Conservation (phyloP, 352 stramenopile genomes). For the Globisporangium megalacanthum region DNA sequence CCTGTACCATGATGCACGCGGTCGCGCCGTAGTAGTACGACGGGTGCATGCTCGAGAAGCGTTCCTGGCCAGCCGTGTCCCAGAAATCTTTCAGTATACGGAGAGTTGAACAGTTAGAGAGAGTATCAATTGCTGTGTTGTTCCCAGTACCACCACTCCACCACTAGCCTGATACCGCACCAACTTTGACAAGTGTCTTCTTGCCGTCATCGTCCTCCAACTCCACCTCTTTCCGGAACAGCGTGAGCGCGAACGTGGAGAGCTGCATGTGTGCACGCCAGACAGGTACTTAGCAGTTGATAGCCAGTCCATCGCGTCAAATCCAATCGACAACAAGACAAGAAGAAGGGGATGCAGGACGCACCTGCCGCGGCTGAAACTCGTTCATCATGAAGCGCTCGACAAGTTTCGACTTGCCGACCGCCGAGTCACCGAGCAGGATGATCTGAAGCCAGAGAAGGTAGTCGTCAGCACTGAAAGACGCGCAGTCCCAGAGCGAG, state of each 20-base stretch:
- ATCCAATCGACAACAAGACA: not conserved
- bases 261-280: constrained; percentile 30
- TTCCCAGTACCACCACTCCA: no score
- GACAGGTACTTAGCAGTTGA: not conserved
- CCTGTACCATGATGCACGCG: constrained; percentile 83
- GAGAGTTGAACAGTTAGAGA: not conserved
- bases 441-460: constrained; percentile 62
- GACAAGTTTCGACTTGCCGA: constrained; percentile 95
- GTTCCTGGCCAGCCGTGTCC: constrained; percentile 95
- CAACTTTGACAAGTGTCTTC: constrained; percentile 54
- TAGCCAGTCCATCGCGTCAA: not conserved
- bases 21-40: constrained; percentile 96
- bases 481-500: not conserved
- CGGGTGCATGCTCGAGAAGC: constrained; percentile 94
- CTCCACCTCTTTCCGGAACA: constrained; percentile 92
- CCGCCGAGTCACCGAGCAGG: constrained; percentile 91
- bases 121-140: not conserved
- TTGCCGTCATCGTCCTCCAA: constrained; percentile 42
- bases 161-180: constrained; percentile 16
- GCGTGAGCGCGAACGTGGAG: constrained; percentile 93
- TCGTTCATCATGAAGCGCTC: constrained; percentile 96
- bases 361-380: constrained; percentile 88
- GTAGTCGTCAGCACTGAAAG: not conserved
- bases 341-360: not conserved
- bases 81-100: constrained; percentile 80